Evolutionary conservation across 768 basidiomycete species (phyloP).

Genomic region (Megacollybia marginata): DNA sequence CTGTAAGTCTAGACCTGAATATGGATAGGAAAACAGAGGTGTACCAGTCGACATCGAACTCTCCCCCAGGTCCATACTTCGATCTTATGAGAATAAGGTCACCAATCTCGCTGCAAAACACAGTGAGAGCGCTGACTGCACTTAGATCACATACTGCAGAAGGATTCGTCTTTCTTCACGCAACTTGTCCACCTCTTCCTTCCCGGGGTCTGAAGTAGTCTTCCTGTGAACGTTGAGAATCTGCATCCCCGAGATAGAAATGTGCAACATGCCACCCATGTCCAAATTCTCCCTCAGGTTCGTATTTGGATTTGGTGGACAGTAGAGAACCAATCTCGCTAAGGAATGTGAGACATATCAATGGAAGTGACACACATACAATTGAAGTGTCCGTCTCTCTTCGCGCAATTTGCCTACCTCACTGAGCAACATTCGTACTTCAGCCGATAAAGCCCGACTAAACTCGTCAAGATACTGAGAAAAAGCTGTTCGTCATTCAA

Average conservation of each 20-base stretch:
- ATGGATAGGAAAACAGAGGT: no score
- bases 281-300: constrained; percentile 81
- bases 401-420: constrained; percentile 82
- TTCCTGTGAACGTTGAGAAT: no score
- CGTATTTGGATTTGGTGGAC: constrained; percentile 65
- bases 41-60: constrained; percentile 46
- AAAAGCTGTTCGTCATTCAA: not conserved
- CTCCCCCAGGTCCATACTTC: constrained; percentile 79
- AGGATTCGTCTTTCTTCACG: constrained; percentile 72
- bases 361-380: constrained; percentile 40
- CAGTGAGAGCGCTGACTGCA: not conserved
- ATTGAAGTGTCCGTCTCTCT: constrained; percentile 69
- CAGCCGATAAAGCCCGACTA: constrained; percentile 73
- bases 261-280: constrained; percentile 7
- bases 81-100: constrained; percentile 61
- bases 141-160: constrained; percentile 55
- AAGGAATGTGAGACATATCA: not conserved
- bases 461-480: constrained; percentile 79
- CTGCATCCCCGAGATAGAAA: no score
- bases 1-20: no score
- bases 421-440: constrained; percentile 75
- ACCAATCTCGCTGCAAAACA: constrained; percentile 58
- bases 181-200: constrained; percentile 69
- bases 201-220: no score
- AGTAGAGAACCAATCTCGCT: constrained; percentile 75